Percentiles rank a stretch among this genome's conserved stretches.
Conservation (phyloP, 306 rosid genomes). For the Prosopis cineraria region DNA sequence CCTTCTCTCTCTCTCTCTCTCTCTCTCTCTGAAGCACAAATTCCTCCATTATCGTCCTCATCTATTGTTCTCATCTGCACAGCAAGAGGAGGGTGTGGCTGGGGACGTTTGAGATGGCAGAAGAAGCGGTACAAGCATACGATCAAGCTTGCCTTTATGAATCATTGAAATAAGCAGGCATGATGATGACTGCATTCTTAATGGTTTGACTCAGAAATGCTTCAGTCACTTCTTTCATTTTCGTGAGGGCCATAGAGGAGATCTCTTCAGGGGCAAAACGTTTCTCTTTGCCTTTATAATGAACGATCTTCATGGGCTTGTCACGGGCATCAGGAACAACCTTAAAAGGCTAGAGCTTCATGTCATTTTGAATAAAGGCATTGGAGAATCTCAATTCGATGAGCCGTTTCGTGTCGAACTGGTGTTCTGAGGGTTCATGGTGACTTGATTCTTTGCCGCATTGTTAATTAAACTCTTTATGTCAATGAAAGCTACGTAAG, state of each 20-base stretch:
- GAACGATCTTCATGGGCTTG: constrained; percentile 44
- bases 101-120: no score
- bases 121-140: no score
- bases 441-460: constrained; percentile 32
- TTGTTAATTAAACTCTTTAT: constrained; percentile 36
- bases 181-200: constrained; percentile 39
- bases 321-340: constrained; percentile 30
- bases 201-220: constrained; percentile 26
- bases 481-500: constrained; percentile 38
- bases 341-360: constrained; percentile 44
- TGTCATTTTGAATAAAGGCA: constrained; percentile 32
- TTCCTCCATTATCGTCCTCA: no score
- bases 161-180: constrained; percentile 51
- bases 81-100: no score
- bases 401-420: constrained; percentile 39
- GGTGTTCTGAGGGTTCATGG: constrained; percentile 36
- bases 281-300: constrained; percentile 41
- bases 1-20: background rate
- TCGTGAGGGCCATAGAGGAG: constrained; percentile 42
- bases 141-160: constrained; percentile 48
- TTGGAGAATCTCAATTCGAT: constrained; percentile 39
- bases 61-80: no score
- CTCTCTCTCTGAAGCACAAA: no score
- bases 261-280: constrained; percentile 37
- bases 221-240: constrained; percentile 46